phyloP scores from a whole-genome alignment of 495 filamentous ascomycete genomes.

The Penicillium roqueforti region DNA sequence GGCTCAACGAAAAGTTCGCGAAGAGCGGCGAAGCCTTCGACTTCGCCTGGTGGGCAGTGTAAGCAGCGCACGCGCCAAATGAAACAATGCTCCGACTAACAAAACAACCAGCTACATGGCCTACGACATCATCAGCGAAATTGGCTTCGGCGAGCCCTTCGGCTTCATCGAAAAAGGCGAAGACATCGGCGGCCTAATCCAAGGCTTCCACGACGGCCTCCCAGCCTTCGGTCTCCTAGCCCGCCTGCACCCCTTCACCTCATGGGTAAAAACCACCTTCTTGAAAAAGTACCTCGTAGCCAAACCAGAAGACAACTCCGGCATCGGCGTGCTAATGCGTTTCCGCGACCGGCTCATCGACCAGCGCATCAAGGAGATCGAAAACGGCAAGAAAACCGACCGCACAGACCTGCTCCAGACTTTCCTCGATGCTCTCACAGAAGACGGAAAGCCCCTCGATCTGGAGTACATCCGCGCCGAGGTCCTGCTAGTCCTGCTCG shows the following conservation, averaged over 20 bases:
- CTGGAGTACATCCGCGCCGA: slow-evolving; percentile 52
- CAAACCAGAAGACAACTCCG: slow-evolving; percentile 46
- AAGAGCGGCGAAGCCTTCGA: slow-evolving; percentile 44
- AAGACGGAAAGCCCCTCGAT: slow-evolving; percentile 44
- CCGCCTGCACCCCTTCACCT: slow-evolving; percentile 52
- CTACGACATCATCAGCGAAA: slow-evolving; percentile 61
- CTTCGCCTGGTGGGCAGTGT: slow-evolving; percentile 50
- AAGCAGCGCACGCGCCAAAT: slow-evolving; percentile 10
- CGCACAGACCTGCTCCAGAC: slow-evolving; percentile 29
- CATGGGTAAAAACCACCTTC: slow-evolving; percentile 49
- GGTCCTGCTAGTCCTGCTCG: slow-evolving; percentile 52
- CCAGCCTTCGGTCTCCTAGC: slow-evolving; percentile 46
- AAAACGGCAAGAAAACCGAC: slow-evolving; percentile 22
- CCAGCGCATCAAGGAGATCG: slow-evolving; percentile 33
- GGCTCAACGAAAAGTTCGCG: slow-evolving; percentile 40
- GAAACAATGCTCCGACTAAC: background rate
- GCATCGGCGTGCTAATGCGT: slow-evolving; percentile 42
- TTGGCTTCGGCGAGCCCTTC: slow-evolving; percentile 59
- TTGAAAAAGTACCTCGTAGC: slow-evolving; percentile 54
- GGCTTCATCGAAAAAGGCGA: slow-evolving; percentile 56
- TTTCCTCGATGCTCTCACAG: slow-evolving; percentile 42
- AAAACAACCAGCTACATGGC: slow-evolving; percentile 41
- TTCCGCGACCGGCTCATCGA: slow-evolving; percentile 49
- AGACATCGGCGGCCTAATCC: slow-evolving; percentile 54
- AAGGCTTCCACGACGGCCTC: slow-evolving; percentile 47